Evolutionary conservation across 1,284 basidiomycete species (phyloP).

Genomic region (Rhodotorula sp.): DNA sequence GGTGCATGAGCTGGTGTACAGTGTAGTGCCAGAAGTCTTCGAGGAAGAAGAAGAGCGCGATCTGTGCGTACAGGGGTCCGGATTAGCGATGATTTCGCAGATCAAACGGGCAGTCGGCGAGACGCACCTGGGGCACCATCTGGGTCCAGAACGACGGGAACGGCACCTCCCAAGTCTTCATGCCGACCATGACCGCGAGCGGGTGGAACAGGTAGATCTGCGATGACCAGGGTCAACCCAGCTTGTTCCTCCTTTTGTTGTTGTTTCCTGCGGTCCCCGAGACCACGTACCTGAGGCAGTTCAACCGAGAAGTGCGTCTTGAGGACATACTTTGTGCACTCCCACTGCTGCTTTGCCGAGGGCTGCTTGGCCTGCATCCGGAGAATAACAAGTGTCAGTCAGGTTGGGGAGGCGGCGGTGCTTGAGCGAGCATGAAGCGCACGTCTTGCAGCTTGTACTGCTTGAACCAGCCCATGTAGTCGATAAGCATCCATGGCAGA

Average conservation of each 20-base stretch:
- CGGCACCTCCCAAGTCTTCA: conserved; percentile 89
- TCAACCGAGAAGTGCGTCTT: conserved; percentile 96
- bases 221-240: no score
- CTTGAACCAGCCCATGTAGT: conserved; percentile 79
- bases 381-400: background rate
- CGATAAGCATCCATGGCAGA: conserved; percentile 94
- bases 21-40: conserved; percentile 58
- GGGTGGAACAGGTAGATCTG: conserved; percentile 96
- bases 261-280: no score
- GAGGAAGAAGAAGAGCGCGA: conserved; percentile 90
- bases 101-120: no score
- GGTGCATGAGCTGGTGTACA: conserved; percentile 57
- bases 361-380: conserved; percentile 65
- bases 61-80: conserved; percentile 24
- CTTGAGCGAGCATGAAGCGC: background rate
- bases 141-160: conserved; percentile 61
- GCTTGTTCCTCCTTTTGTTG: no score
- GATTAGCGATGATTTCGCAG: no score
- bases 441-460: conserved; percentile 82
- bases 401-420: background rate
- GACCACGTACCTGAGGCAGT: conserved; percentile 67
- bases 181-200: conserved; percentile 80
- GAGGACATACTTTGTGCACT: conserved; percentile 91
- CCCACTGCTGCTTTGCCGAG: conserved; percentile 81
- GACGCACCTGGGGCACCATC: conserved; percentile 64